Conservation (phyloP, 331 rosid genomes). For the Acacia concinna region DNA sequence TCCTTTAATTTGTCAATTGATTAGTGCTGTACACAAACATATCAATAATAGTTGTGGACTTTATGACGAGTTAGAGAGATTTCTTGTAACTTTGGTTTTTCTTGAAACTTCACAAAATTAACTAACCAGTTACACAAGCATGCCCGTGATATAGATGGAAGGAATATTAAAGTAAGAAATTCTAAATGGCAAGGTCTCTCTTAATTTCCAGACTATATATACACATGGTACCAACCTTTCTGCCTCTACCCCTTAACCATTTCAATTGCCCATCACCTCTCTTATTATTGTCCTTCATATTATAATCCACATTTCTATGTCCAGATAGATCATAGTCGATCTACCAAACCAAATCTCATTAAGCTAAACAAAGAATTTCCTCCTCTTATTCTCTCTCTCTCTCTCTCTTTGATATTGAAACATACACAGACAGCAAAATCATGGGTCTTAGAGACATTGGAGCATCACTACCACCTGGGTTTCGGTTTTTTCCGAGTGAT, state of each 20-base stretch:
- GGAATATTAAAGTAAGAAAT: slow-evolving; percentile 29
- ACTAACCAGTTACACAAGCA: slow-evolving; percentile 76
- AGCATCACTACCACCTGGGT: slow-evolving; percentile 96
- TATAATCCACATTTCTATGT: slow-evolving; percentile 44
- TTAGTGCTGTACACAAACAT: slow-evolving; percentile 25
- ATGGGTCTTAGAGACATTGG: slow-evolving; percentile 98
- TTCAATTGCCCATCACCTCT: slow-evolving; percentile 36
- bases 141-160: slow-evolving; percentile 36
- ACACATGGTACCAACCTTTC: slow-evolving; percentile 44
- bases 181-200: slow-evolving; percentile 31
- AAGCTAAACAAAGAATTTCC: not conserved
- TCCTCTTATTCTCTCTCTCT: not conserved
- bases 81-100: slow-evolving; percentile 83
- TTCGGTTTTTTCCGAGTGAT: slow-evolving; percentile 88
- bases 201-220: slow-evolving; percentile 35
- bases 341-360: slow-evolving; percentile 20
- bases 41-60: slow-evolving; percentile 28
- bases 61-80: slow-evolving; percentile 32
- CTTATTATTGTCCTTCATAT: slow-evolving; percentile 15
- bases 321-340: slow-evolving; percentile 20
- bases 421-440: not conserved
- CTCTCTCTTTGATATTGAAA: not conserved
- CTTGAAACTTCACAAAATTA: slow-evolving; percentile 64
- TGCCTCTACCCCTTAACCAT: slow-evolving; percentile 34
- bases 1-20: slow-evolving; percentile 41